phyloP scores from a whole-genome alignment of 2,329 filamentous ascomycete species.

The Colletotrichum musae region DNA sequence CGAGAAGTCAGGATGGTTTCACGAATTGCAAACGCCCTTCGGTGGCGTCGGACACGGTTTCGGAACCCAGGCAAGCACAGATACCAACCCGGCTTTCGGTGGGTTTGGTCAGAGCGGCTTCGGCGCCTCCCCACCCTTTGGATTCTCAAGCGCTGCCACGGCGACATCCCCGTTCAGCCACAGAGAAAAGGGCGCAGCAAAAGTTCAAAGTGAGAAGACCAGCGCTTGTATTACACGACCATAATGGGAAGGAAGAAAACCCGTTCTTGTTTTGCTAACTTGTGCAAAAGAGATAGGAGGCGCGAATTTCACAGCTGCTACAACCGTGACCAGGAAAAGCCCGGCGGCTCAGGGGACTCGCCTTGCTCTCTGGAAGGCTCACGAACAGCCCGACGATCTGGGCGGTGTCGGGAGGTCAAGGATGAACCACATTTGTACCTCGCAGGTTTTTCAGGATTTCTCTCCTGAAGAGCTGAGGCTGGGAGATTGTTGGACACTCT shows the following conservation, averaged over 20 bases:
- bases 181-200: not conserved
- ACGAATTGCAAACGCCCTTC: too few relatives aligned
- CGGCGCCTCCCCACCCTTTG: not conserved
- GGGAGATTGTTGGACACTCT: not conserved
- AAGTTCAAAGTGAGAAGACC: not conserved
- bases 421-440: not conserved
- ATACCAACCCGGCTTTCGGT: not conserved
- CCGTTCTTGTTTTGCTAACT: not conserved
- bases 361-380: not conserved
- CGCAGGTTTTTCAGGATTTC: not conserved
- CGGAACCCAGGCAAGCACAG: not conserved
- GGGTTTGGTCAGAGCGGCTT: not conserved
- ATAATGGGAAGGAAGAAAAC: not conserved
- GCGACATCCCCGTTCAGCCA: not conserved
- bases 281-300: not conserved
- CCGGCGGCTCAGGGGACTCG: not conserved
- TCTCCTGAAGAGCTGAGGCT: slow-evolving; percentile 5
- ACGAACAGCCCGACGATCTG: not conserved
- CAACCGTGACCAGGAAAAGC: not conserved
- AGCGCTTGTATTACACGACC: not conserved
- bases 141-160: not conserved
- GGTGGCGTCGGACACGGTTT: not conserved
- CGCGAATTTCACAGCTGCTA: not conserved
- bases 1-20: too few relatives aligned
- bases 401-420: fast-evolving